These are phyloP conservation scores for Aspergillus pseudoglaucus DNA, from an alignment of 2,329 filamentous ascomycete species.

Conservation along the genomic window DNA sequence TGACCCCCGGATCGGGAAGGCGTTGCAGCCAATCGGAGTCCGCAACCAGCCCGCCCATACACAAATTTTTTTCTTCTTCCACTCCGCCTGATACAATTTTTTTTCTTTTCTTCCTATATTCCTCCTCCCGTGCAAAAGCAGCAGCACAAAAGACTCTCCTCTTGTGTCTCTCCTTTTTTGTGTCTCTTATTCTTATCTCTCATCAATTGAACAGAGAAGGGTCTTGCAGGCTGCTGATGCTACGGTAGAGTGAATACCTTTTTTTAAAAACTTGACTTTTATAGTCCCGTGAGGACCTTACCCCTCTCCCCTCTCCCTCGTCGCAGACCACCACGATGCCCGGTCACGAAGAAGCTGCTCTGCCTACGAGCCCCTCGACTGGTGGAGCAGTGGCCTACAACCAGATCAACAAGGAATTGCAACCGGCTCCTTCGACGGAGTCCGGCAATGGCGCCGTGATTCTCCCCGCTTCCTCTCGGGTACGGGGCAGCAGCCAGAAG, in stretches of 20 bases:
- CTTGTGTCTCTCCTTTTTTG: conserved; percentile 5
- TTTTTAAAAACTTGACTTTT: conserved; percentile 4
- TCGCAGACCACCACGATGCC: conserved; percentile 21
- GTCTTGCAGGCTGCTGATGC: conserved; percentile 31
- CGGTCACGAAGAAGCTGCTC: conserved; percentile 23
- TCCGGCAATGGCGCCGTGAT: conserved; percentile 31
- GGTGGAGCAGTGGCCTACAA: conserved; percentile 36
- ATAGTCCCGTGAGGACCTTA: conserved; percentile 36
- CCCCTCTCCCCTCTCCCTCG: conserved; percentile 9
- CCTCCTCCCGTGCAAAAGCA: conserved; percentile 24
- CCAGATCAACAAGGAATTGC: conserved; percentile 26
- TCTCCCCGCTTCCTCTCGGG: conserved; percentile 57
- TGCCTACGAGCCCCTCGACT: conserved; percentile 34
- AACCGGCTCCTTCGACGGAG: conserved; percentile 24
- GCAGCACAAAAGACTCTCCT: conserved; percentile 11
- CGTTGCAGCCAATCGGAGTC: conserved; percentile 16
- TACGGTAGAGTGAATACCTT: conserved; percentile 30
- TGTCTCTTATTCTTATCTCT: conserved; percentile 1
- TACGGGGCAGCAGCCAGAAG: conserved; percentile 48
- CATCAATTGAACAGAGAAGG: not conserved
- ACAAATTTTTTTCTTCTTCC: conserved; percentile 5
- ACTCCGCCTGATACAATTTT: not conserved
- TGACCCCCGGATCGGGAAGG: conserved; percentile 16
- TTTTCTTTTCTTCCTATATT: conserved; percentile 11
- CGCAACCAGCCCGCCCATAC: conserved; percentile 12